Conservation (phyloP, 352 stramenopile genomes). For the Phytophthora tentaculata region DNA sequence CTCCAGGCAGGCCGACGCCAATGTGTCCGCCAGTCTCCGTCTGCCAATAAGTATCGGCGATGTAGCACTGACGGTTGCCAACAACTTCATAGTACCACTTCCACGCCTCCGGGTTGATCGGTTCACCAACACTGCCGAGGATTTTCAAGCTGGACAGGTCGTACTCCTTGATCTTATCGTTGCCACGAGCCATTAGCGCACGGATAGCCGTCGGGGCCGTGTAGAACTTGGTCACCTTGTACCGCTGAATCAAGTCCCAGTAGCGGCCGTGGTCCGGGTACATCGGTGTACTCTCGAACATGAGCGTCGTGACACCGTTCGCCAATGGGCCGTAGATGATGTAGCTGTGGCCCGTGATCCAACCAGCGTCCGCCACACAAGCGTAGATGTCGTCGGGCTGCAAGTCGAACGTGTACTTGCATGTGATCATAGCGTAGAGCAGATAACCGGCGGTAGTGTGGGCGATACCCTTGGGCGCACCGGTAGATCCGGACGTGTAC, state of each 20-base stretch:
- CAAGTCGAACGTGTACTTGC: slow-evolving; percentile 95
- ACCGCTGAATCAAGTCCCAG: slow-evolving; percentile 96
- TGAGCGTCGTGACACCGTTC: slow-evolving; percentile 97
- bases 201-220: slow-evolving; percentile 96
- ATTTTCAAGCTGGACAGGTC: slow-evolving; percentile 87
- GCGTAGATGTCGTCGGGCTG: slow-evolving; percentile 94
- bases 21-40: slow-evolving; percentile 98
- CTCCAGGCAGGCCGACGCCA: slow-evolving; percentile 93
- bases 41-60: slow-evolving; percentile 99
- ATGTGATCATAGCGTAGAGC: slow-evolving; percentile 94
- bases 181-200: slow-evolving; percentile 96
- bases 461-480: slow-evolving; percentile 95
- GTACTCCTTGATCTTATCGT: slow-evolving; percentile 90
- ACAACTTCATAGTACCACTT: slow-evolving; percentile 97
- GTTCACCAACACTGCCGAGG: slow-evolving; percentile 97
- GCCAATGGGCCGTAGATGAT: slow-evolving; percentile 97
- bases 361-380: slow-evolving; percentile 96
- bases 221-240: slow-evolving; percentile 98
- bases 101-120: slow-evolving; percentile 98
- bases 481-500: slow-evolving; percentile 98
- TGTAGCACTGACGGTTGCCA: slow-evolving; percentile 88
- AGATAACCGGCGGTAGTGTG: slow-evolving; percentile 97
- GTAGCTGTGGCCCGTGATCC: slow-evolving; percentile 98
- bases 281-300: slow-evolving; percentile 98
- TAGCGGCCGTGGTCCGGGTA: slow-evolving; percentile 96